phyloP scores from a whole-genome alignment of 2,329 filamentous ascomycete genomes.

The Apiospora phragmitis region DNA sequence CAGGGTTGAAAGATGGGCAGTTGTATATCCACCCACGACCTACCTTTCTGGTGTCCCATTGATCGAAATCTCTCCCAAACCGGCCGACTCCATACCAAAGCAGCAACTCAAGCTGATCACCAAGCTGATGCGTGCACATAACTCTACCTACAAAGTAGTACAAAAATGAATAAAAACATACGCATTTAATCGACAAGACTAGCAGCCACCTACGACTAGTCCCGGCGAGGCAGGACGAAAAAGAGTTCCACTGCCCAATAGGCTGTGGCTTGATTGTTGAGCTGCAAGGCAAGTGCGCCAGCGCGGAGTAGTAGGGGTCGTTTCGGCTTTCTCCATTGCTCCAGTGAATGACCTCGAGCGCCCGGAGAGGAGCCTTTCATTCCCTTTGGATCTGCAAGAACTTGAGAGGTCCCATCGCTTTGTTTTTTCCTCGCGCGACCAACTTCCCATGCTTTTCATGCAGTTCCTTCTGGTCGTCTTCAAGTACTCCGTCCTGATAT shows the following conservation, averaged over 20 bases:
- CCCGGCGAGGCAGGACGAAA: background rate
- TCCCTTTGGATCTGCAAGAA: slow-evolving; percentile 15
- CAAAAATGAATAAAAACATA: background rate
- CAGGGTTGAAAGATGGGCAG: background rate
- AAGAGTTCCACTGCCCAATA: background rate
- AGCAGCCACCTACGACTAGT: background rate
- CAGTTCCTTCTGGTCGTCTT: background rate
- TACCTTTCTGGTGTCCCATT: background rate
- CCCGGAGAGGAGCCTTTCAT: slow-evolving; percentile 16
- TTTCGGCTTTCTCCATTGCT: slow-evolving; percentile 23
- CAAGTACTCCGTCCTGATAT: background rate
- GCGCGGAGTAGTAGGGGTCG: slow-evolving; percentile 14
- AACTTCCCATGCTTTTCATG: background rate
- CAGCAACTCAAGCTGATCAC: background rate
- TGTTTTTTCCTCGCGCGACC: background rate
- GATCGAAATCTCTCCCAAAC: background rate
- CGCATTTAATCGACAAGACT: too few species aligned
- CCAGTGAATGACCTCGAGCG: slow-evolving; percentile 23
- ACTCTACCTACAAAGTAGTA: background rate
- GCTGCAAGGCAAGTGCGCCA: slow-evolving; percentile 10
- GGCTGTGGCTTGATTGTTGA: slow-evolving; percentile 13
- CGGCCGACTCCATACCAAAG: background rate
- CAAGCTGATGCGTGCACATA: background rate
- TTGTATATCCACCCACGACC: background rate
- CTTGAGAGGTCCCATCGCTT: background rate